phyloP scores from a whole-genome alignment of 352 stramenopile genomes.

The Globisporangium irregulare region DNA sequence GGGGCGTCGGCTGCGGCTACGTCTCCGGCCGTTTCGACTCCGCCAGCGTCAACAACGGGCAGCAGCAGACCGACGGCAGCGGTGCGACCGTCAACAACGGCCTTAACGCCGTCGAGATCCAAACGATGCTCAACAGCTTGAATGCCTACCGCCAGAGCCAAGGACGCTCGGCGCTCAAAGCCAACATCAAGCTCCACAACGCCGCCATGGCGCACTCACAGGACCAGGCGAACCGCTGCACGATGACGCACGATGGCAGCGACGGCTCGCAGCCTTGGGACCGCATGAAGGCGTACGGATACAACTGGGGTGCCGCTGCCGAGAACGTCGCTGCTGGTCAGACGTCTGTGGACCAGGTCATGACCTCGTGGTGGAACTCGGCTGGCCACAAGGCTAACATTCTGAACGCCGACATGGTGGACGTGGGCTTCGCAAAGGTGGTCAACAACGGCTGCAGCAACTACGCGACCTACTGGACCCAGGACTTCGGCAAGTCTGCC shows the following conservation, averaged over 20 bases:
- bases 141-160: slow-evolving; percentile 48
- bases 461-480: slow-evolving; percentile 22
- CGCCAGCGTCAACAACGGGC: slow-evolving; percentile 8
- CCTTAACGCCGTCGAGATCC: slow-evolving; percentile 27
- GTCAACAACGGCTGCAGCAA: slow-evolving; percentile 17
- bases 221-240: slow-evolving; percentile 39
- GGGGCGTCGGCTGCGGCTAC: slow-evolving; percentile 37
- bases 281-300: slow-evolving; percentile 35
- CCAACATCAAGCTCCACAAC: slow-evolving; percentile 32
- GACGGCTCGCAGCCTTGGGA: slow-evolving; percentile 36
- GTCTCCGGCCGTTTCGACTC: slow-evolving; percentile 32
- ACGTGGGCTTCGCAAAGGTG: slow-evolving; percentile 18
- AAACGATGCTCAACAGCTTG: slow-evolving; percentile 45
- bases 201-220: slow-evolving; percentile 41
- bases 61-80: slow-evolving; percentile 1
- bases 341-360: slow-evolving; percentile 32
- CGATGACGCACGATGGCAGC: slow-evolving; percentile 41
- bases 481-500: slow-evolving; percentile 18
- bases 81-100: slow-evolving; percentile 26
- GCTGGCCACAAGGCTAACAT: slow-evolving; percentile 47
- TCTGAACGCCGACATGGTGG: slow-evolving; percentile 23
- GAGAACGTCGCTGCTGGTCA: slow-evolving; percentile 62
- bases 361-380: slow-evolving; percentile 57
- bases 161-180: slow-evolving; percentile 33
- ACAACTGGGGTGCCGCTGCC: slow-evolving; percentile 33